Base-by-base conservation (phyloP, 495 filamentous ascomycete genomes). In the Trichoderma gamsii region DNA sequence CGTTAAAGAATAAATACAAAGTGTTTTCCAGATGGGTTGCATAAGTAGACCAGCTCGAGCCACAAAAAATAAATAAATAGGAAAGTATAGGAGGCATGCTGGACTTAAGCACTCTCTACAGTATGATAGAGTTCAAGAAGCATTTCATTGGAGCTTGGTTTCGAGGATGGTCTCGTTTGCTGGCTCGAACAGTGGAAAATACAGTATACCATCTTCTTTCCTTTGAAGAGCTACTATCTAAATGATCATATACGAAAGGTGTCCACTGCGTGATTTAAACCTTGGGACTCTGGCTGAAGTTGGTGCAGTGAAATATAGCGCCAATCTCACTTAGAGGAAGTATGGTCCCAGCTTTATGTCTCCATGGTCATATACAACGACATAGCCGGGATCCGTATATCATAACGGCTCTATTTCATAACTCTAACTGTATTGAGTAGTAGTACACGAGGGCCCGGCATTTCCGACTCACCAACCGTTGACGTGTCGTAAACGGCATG, bases 101-200 rank as follows among this genome's bases (percentile, higher is more conserved):
- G 4, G 29, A 4, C 73, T 15, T 78, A 76, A 21, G 72, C 69
- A 6, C 70, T 71, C 46, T 79, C 74, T 6, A 77, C 73, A 7
- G 76, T 65, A 3, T 71, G 69, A 86, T 85, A 88, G 71, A 81
- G 84, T 4, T 67, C 73, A 23, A 76, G 74, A 73, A 88, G 88
- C 44, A 81, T 16, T 73, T 70, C 69, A 29, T 29, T 79, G 73
- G 66, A 89, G 89, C 0, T 76, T 84, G 15, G 86, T 86, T 2
- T 82, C 70, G 68, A 89, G 88, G 13, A 89, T 67, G 41, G 89
- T 82, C 18, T 86, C 79, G 70, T 83, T 79, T 3, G 78, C 82
- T 0, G 81, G 83, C 71, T 90, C 88, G 63, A 86, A 85, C 4
- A 79, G 83, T 3, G 76, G 73, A 43, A 88, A 79, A 74, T 90